Conservation (phyloP, 495 filamentous ascomycete species). For the Saxispiralis lemnorum region DNA sequence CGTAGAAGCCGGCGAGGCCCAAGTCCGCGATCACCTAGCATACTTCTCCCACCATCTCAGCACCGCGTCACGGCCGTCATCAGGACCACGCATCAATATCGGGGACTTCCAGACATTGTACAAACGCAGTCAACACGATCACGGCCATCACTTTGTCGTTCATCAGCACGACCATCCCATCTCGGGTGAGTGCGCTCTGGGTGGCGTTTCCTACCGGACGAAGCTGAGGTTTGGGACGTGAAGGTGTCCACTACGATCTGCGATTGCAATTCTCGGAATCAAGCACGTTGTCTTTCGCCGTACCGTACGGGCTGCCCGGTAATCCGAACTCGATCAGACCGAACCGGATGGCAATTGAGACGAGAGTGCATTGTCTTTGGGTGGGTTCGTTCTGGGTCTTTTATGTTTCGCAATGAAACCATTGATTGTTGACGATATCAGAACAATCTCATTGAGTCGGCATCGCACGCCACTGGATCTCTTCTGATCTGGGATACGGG, state of each 20-base stretch:
- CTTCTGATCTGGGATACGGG: constrained; percentile 57
- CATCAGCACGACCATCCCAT: constrained; percentile 56
- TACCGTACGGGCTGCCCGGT: constrained; percentile 51
- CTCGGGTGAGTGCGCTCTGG: constrained; percentile 35
- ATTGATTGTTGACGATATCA: constrained; percentile 20
- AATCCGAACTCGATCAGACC: constrained; percentile 39
- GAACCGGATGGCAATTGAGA: constrained; percentile 49
- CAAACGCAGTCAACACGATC: constrained; percentile 27
- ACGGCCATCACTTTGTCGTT: constrained; percentile 44
- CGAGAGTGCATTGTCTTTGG: constrained; percentile 49
- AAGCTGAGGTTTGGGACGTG: constrained; percentile 5
- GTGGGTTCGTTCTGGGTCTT: constrained; percentile 24
- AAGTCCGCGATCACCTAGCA: constrained; percentile 35
- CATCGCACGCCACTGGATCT: constrained; percentile 39
- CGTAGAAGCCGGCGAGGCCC: constrained; percentile 39
- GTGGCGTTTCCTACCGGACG: neutral
- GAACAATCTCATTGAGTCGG: constrained; percentile 53
- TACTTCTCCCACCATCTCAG: constrained; percentile 33
- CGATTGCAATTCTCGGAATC: constrained; percentile 47
- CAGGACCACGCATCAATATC: constrained; percentile 27
- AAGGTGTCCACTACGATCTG: constrained; percentile 33
- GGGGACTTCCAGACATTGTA: constrained; percentile 36
- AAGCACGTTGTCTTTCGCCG: constrained; percentile 44
- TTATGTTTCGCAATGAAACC: neutral
- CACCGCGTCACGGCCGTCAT: constrained; percentile 15